Evolutionary conservation across 768 basidiomycete species (phyloP).

Genomic region (Mycena leptocephala): DNA sequence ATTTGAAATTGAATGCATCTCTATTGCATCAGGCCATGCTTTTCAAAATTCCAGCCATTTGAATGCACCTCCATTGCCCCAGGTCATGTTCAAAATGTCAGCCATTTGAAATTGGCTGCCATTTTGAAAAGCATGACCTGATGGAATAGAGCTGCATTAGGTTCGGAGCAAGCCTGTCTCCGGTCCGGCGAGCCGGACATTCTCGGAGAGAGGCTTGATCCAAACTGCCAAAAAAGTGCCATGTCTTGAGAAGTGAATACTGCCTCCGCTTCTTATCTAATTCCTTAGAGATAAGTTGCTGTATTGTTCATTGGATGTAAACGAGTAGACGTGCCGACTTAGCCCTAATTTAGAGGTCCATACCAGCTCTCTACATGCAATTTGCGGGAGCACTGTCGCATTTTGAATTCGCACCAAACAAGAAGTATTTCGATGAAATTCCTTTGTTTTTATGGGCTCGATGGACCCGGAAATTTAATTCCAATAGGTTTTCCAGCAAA

Average conservation of each 20-base stretch:
- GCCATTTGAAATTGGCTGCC: no score
- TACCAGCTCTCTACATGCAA: not conserved
- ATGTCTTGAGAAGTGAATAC: not conserved
- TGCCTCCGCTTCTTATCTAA: not conserved
- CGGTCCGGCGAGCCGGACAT: no score
- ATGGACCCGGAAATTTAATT: not conserved
- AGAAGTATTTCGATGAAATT: not conserved
- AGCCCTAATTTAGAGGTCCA: not conserved
- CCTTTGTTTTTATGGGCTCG: not conserved
- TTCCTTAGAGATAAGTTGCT: not conserved
- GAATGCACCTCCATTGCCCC: no score
- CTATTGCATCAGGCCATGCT: no score
- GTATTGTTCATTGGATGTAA: not conserved
- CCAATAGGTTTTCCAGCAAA: not conserved
- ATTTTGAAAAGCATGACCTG: no score
- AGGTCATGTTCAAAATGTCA: no score
- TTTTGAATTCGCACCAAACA: not conserved
- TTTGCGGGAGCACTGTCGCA: not conserved
- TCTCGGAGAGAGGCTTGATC: not conserved
- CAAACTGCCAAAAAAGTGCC: constrained; percentile 5
- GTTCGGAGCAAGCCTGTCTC: constrained; percentile 23
- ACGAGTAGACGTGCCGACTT: not conserved
- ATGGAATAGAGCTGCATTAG: no score
- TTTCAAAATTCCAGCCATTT: no score
- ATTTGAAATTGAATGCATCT: no score